These are phyloP conservation scores for Aspergillus proliferans DNA, from an alignment of 2,329 filamentous ascomycete species.

Conservation along the genomic window DNA sequence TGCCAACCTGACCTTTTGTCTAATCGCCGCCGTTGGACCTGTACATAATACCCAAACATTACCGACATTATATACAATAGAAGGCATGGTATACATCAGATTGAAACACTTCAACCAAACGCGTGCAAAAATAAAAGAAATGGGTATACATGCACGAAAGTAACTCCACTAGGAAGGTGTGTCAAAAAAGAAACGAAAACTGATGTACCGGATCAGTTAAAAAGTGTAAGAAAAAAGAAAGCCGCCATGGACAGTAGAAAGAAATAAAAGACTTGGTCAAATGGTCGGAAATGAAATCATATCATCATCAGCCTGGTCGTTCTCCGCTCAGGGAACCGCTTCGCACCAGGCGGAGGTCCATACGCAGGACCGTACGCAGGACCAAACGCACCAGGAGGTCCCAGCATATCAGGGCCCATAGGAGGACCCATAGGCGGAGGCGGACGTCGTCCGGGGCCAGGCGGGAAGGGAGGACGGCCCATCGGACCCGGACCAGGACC, in stretches of 20 bases:
- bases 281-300: slow-evolving; percentile 20
- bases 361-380: slow-evolving; percentile 17
- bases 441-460: neutral
- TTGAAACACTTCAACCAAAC: neutral
- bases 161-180: neutral
- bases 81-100: neutral
- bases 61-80: neutral
- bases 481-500: slow-evolving; percentile 14
- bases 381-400: slow-evolving; percentile 18
- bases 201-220: neutral
- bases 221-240: neutral
- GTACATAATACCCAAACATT: neutral
- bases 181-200: neutral
- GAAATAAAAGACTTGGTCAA: neutral
- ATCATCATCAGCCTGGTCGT: slow-evolving; percentile 46
- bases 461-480: neutral
- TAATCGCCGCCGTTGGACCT: neutral
- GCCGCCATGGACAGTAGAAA: neutral
- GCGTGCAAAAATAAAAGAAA: neutral
- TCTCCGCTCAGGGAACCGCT: slow-evolving; percentile 44
- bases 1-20: neutral
- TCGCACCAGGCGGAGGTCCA: slow-evolving; percentile 21
- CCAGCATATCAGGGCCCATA: slow-evolving; percentile 5
- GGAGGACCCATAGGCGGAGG: slow-evolving; percentile 7
- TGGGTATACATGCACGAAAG: neutral